Conservation (phyloP, 257 asterid genomes). For the Nicotiana undulata region DNA sequence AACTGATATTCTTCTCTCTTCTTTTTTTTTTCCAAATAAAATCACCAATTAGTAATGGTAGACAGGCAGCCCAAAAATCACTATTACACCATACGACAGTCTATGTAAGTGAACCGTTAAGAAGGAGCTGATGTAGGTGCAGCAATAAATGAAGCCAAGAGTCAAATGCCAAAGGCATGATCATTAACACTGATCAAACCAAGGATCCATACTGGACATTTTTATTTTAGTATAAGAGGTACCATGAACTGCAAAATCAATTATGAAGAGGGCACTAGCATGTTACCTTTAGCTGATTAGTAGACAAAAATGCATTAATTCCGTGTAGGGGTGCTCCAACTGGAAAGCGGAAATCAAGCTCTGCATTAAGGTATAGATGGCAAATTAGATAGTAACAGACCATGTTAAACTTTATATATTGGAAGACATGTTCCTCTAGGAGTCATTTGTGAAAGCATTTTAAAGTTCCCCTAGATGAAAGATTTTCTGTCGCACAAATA, state of each 20-base stretch:
- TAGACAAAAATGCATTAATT: constrained; percentile 71
- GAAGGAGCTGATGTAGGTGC: not conserved
- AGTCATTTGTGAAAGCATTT: constrained; percentile 5
- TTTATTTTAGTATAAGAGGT: not conserved
- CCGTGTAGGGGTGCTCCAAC: constrained; percentile 99
- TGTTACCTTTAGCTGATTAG: constrained; percentile 92
- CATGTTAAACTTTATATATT: constrained; percentile 5
- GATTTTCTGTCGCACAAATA: constrained; percentile 1
- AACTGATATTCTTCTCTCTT: not conserved
- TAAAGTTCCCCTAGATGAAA: constrained; percentile 5
- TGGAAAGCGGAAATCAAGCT: constrained; percentile 91
- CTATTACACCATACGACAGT: not conserved
- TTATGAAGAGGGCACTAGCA: not conserved
- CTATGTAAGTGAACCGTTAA: not conserved
- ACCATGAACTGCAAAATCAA: not conserved
- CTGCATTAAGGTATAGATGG: constrained; percentile 44
- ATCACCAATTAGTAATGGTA: not conserved
- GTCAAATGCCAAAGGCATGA: not conserved
- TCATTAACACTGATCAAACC: not conserved
- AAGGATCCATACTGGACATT: not conserved
- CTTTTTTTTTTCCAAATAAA: not conserved
- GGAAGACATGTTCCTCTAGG: constrained; percentile 8
- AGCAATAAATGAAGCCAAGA: not conserved
- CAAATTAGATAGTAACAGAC: constrained; percentile 13
- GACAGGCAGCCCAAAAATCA: not conserved